A percentile compares a stretch with the other conserved stretches of the same genome.
These are phyloP conservation scores for Bullera alba DNA, from an alignment of 768 basidiomycete species.

Conservation along the genomic window DNA sequence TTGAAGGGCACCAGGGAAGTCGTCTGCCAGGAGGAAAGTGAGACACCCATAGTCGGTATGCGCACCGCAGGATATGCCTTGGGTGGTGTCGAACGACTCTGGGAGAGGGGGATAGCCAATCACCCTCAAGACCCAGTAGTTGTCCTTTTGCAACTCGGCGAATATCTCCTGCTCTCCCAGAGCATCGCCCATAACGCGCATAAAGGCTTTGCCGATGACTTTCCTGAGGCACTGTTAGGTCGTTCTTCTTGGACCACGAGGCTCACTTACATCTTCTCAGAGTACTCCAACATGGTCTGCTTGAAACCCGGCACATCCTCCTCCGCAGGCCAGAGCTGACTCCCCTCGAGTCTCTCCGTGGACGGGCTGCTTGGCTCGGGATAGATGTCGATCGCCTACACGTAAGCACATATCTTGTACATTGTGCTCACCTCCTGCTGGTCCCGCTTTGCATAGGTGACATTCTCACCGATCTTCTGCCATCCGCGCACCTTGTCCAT, in stretches of 20 bases:
- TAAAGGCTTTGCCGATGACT: constrained; percentile 19
- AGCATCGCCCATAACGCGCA: constrained; percentile 16
- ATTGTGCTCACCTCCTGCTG: constrained; percentile 17
- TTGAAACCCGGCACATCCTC: constrained; percentile 17
- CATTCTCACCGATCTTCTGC: constrained; percentile 26
- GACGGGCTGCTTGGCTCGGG: constrained; percentile 20
- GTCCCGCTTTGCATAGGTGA: constrained; percentile 28
- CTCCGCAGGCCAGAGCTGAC: constrained; percentile 19
- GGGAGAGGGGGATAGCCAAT: constrained; percentile 25
- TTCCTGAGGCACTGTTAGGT: constrained; percentile 2
- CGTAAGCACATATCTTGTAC: too few relatives aligned
- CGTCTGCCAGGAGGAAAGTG: constrained; percentile 24
- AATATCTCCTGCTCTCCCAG: constrained; percentile 15
- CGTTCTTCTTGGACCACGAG: neutral
- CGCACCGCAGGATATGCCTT: constrained; percentile 26
- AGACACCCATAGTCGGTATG: constrained; percentile 28
- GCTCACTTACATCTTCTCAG: constrained; percentile 16
- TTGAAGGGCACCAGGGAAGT: constrained; percentile 20
- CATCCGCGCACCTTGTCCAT: constrained; percentile 20
- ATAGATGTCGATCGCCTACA: constrained; percentile 22
- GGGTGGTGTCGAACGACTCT: constrained; percentile 5
- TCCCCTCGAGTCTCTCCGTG: constrained; percentile 10
- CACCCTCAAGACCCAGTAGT: constrained; percentile 23
- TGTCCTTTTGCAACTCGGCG: constrained; percentile 19
- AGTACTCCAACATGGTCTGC: constrained; percentile 17